A percentile compares a stretch with the other conserved stretches of the same genome.
Evolutionary conservation across 345 rosid species (phyloP).

Genomic region (Rhizophora apiculata): DNA sequence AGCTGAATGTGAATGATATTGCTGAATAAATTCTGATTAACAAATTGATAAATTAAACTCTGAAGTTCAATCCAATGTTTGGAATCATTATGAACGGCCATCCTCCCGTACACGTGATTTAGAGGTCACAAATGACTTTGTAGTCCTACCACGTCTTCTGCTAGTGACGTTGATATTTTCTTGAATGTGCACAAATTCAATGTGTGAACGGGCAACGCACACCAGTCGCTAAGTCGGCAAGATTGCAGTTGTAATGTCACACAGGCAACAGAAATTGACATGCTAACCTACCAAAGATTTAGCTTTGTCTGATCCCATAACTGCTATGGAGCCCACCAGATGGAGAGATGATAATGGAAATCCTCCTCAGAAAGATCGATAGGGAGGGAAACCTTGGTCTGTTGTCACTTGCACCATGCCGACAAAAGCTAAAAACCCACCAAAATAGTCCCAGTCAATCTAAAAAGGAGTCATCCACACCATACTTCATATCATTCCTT

Average conservation of each 20-base stretch:
- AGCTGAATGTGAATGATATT: too few species aligned
- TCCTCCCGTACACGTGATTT: background rate
- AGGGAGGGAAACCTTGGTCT: background rate
- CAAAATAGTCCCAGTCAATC: constrained; percentile 18
- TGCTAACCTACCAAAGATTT: background rate
- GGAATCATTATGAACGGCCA: background rate
- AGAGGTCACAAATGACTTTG: background rate
- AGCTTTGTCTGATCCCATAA: too few species aligned
- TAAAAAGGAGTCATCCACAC: too few species aligned
- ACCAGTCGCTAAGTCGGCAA: background rate
- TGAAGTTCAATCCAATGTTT: too few species aligned
- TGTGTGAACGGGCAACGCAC: background rate
- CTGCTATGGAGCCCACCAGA: too few species aligned
- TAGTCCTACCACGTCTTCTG: background rate
- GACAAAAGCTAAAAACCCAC: constrained; percentile 7
- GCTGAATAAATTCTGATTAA: too few species aligned
- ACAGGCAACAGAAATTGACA: background rate
- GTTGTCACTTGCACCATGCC: constrained; percentile 30
- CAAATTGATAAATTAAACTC: too few species aligned
- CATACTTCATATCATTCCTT: too few species aligned
- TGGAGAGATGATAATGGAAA: background rate
- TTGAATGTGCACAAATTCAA: background rate
- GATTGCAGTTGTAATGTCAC: background rate
- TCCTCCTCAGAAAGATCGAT: background rate
- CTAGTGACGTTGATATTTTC: background rate